Conservation (phyloP, 257 asterid species). For the Fraxinus quadrangulata region DNA sequence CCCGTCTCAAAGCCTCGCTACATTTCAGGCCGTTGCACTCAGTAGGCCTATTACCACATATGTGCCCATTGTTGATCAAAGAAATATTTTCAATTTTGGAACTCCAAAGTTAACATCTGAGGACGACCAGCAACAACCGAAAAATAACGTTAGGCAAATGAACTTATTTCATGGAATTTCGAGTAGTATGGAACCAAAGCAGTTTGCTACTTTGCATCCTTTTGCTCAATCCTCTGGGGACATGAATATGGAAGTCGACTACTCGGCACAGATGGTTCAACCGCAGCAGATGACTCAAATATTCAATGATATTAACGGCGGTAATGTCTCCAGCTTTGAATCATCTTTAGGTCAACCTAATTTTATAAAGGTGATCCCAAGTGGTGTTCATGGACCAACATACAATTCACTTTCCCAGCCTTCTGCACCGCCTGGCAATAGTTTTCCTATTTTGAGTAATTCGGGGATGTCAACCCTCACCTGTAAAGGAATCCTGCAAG, state of each 20-base stretch:
- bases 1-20: slow-evolving; percentile 62
- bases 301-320: slow-evolving; percentile 38
- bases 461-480: slow-evolving; percentile 37
- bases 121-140: slow-evolving; percentile 54
- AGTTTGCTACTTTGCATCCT: slow-evolving; percentile 66
- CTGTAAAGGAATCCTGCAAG: slow-evolving; percentile 39
- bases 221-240: slow-evolving; percentile 55
- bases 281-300: slow-evolving; percentile 45
- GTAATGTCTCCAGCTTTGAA: slow-evolving; percentile 33
- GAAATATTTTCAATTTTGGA: slow-evolving; percentile 70
- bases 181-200: slow-evolving; percentile 77
- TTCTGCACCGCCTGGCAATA: slow-evolving; percentile 38
- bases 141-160: slow-evolving; percentile 46
- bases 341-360: slow-evolving; percentile 45
- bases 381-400: slow-evolving; percentile 35
- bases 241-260: slow-evolving; percentile 44
- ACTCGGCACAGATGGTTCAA: slow-evolving; percentile 58
- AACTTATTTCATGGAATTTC: slow-evolving; percentile 84
- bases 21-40: slow-evolving; percentile 69
- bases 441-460: slow-evolving; percentile 42
- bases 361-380: slow-evolving; percentile 34
- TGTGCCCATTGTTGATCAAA: slow-evolving; percentile 56
- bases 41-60: slow-evolving; percentile 38
- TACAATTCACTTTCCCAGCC: slow-evolving; percentile 43
- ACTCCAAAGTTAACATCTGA: slow-evolving; percentile 47